Conservation (phyloP, 352 stramenopile species). For the Pythium coloratum region DNA sequence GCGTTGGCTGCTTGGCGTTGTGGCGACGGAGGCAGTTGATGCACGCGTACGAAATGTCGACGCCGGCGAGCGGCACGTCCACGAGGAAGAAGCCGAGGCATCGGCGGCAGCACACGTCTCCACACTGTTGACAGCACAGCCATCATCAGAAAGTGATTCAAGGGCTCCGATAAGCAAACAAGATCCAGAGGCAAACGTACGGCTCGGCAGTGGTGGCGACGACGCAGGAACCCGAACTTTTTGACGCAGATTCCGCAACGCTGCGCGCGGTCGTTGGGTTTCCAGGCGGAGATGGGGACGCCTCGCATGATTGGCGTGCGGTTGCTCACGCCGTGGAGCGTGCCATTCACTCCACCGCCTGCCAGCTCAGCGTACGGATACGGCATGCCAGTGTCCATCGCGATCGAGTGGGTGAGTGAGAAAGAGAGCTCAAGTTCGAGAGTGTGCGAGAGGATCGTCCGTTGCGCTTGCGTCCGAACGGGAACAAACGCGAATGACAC, state of each 20-base stretch:
- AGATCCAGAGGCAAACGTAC: slow-evolving; percentile 31
- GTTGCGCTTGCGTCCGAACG: slow-evolving; percentile 11
- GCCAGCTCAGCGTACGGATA: slow-evolving; percentile 53
- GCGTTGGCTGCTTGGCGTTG: slow-evolving; percentile 36
- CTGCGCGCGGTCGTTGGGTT: slow-evolving; percentile 40
- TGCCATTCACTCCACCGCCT: slow-evolving; percentile 19
- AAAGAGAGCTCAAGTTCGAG: not conserved
- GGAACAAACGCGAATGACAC: slow-evolving; percentile 24
- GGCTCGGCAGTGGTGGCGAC: slow-evolving; percentile 69
- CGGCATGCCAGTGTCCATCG: slow-evolving; percentile 43
- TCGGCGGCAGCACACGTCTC: slow-evolving; percentile 65
- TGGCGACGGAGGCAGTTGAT: slow-evolving; percentile 59
- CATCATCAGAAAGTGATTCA: not conserved
- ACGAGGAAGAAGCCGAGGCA: slow-evolving; percentile 74
- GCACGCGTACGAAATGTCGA: slow-evolving; percentile 71
- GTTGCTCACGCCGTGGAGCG: slow-evolving; percentile 5
- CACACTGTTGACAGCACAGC: slow-evolving; percentile 41
- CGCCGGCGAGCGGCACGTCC: slow-evolving; percentile 55
- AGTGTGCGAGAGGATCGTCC: not conserved
- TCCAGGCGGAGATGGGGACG: slow-evolving; percentile 54
- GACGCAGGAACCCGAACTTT: slow-evolving; percentile 62
- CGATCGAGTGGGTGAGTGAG: not conserved
- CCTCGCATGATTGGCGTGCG: slow-evolving; percentile 39
- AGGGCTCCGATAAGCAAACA: slow-evolving; percentile 13
- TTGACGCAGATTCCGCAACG: slow-evolving; percentile 68